Conservation (phyloP, 148 eudicot species). For the Rhododendron simsii region DNA sequence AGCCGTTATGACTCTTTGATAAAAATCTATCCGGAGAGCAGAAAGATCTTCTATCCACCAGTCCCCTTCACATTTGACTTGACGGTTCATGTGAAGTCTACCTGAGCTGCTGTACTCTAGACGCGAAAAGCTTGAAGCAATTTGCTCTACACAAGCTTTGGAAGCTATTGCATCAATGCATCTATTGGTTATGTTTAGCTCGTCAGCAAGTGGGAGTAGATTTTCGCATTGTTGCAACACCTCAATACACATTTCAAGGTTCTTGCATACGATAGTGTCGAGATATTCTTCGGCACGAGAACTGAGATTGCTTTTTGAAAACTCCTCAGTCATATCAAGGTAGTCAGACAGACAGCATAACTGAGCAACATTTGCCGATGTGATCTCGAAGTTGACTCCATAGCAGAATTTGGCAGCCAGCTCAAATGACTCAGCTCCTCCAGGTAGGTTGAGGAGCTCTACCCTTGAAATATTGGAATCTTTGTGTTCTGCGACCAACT, state of each 20-base stretch:
- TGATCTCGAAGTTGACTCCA: constrained; percentile 84
- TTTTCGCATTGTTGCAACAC: constrained; percentile 81
- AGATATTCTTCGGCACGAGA: constrained; percentile 82
- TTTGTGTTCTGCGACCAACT: constrained; percentile 59
- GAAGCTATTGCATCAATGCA: constrained; percentile 91
- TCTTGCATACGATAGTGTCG: constrained; percentile 65
- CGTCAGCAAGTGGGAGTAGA: constrained; percentile 86
- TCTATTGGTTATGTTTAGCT: constrained; percentile 53
- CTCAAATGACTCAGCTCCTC: constrained; percentile 81
- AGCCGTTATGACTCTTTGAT: constrained; percentile 69
- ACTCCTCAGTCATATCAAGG: constrained; percentile 79
- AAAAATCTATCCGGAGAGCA: constrained; percentile 62
- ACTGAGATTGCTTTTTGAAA: constrained; percentile 66
- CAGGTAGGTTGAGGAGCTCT: constrained; percentile 65
- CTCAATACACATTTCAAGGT: constrained; percentile 76
- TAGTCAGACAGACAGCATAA: constrained; percentile 71
- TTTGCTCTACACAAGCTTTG: constrained; percentile 86
- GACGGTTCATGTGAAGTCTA: constrained; percentile 82
- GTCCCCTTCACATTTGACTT: constrained; percentile 66
- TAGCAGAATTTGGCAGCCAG: constrained; percentile 94
- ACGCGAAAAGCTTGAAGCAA: constrained; percentile 93
- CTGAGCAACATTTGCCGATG: constrained; percentile 73
- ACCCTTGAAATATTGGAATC: constrained; percentile 54
- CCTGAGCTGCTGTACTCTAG: constrained; percentile 95
- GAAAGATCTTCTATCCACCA: constrained; percentile 97